phyloP scores from a whole-genome alignment of 805 yeast genomes.

The Clavispora carvajalis region DNA sequence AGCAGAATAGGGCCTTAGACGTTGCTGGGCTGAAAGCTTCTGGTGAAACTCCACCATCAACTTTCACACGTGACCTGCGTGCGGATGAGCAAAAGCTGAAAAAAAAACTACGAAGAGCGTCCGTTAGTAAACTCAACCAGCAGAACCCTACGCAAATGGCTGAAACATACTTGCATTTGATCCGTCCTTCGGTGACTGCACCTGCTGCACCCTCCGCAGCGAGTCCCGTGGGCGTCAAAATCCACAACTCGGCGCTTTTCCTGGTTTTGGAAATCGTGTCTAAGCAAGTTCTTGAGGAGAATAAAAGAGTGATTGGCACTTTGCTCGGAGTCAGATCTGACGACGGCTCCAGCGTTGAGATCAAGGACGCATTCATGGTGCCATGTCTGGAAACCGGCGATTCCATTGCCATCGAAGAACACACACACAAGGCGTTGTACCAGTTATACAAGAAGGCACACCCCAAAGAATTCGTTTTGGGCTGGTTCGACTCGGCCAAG shows the following conservation, averaged over 20 bases:
- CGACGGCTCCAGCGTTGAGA: slow-evolving; percentile 70
- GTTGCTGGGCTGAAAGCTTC: no score
- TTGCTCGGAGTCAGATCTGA: slow-evolving; percentile 77
- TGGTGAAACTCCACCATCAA: neutral
- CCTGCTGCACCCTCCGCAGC: slow-evolving; percentile 39
- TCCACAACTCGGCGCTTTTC: slow-evolving; percentile 68
- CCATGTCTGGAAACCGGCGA: slow-evolving; percentile 73
- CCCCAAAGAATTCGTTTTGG: slow-evolving; percentile 73
- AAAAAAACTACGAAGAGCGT: slow-evolving; percentile 6
- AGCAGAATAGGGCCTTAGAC: no score
- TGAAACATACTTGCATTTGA: slow-evolving; percentile 37
- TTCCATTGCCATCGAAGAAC: slow-evolving; percentile 71
- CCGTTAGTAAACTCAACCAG: neutral
- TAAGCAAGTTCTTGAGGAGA: slow-evolving; percentile 35
- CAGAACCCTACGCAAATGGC: slow-evolving; percentile 6
- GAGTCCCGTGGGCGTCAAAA: slow-evolving; percentile 49
- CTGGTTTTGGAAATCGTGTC: slow-evolving; percentile 71
- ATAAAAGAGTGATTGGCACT: slow-evolving; percentile 72
- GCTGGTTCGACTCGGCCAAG: slow-evolving; percentile 73
- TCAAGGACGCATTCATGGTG: slow-evolving; percentile 73
- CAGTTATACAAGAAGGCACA: slow-evolving; percentile 70
- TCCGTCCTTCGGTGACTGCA: slow-evolving; percentile 46
- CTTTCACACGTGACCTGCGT: slow-evolving; percentile 11
- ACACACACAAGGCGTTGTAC: slow-evolving; percentile 64
- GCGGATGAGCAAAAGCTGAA: slow-evolving; percentile 10